phyloP scores from a whole-genome alignment of 2,329 filamentous ascomycete species.

The Cladosporium austrohemisphaericum region DNA sequence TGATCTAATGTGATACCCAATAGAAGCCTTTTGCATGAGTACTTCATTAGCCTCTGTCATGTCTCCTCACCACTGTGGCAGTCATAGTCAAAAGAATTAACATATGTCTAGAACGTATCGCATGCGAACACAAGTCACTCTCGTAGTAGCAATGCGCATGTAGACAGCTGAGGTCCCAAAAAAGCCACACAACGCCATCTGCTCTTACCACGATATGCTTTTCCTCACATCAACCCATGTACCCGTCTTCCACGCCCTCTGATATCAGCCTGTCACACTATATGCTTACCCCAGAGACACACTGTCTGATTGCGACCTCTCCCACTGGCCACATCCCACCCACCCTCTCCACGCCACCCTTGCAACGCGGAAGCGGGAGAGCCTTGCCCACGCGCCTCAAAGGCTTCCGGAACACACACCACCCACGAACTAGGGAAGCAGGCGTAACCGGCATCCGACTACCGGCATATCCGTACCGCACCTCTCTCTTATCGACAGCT shows the following conservation, averaged over 20 bases:
- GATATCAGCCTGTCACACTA: not conserved
- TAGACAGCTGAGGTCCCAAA: too few species aligned
- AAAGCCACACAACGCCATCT: not conserved
- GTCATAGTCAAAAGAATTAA: too few species aligned
- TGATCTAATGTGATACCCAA: too few species aligned
- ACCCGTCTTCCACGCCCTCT: not conserved
- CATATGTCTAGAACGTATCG: too few species aligned
- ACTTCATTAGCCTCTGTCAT: too few species aligned
- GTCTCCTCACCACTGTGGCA: too few species aligned
- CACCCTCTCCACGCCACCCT: constrained; percentile 3
- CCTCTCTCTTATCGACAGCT: constrained; percentile 12
- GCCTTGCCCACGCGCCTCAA: constrained; percentile 5
- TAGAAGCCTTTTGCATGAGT: too few species aligned
- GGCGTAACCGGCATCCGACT: constrained; percentile 9
- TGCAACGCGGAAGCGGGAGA: constrained; percentile 13
- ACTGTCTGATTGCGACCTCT: not conserved
- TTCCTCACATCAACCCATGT: not conserved
- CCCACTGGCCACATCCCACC: constrained; percentile 1
- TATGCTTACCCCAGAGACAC: not conserved
- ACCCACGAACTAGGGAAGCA: not conserved
- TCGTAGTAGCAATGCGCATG: too few species aligned
- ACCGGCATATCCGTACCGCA: constrained; percentile 11
- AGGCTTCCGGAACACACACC: constrained; percentile 10
- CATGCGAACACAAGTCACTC: too few species aligned
- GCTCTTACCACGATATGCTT: not conserved